Evolutionary conservation across 2,329 filamentous ascomycete genomes (phyloP).

Genomic region (Beauveria varroae): DNA sequence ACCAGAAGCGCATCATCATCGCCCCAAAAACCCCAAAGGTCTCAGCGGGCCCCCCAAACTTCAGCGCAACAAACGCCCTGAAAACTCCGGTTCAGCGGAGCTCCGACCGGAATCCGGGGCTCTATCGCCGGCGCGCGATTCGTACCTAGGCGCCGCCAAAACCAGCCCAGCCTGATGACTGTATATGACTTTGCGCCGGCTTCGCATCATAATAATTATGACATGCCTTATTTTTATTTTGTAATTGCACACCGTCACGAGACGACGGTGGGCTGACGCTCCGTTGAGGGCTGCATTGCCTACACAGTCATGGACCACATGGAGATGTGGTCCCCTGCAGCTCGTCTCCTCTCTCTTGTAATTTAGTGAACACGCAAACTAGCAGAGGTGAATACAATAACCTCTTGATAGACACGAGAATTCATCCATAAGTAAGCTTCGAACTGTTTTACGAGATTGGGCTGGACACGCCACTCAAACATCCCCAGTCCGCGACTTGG

Average conservation of each 20-base stretch:
- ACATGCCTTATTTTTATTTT: too few relatives aligned
- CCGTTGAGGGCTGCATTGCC: too few relatives aligned
- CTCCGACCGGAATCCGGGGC: slow-evolving; percentile 10
- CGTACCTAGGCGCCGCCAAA: neutral
- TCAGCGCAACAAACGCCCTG: neutral
- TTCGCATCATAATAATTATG: neutral
- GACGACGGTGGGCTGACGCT: too few relatives aligned
- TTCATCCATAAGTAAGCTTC: neutral
- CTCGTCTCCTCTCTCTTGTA: too few relatives aligned
- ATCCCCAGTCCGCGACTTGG: neutral
- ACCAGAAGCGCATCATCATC: neutral
- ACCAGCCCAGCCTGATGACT: neutral
- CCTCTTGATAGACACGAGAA: too few relatives aligned
- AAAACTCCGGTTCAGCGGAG: slow-evolving; percentile 11
- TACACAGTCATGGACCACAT: too few relatives aligned
- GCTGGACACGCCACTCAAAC: neutral
- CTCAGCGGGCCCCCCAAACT: too few relatives aligned
- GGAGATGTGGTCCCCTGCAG: too few relatives aligned
- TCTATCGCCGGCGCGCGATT: slow-evolving; percentile 9
- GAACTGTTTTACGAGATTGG: neutral
- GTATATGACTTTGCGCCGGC: neutral
- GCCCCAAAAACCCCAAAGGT: neutral
- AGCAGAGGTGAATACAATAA: too few relatives aligned
- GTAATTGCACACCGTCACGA: too few relatives aligned
- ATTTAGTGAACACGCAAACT: too few relatives aligned